Base-by-base conservation (phyloP, 2,329 filamentous ascomycete genomes). In the Rhynchosporium graminicola region DNA sequence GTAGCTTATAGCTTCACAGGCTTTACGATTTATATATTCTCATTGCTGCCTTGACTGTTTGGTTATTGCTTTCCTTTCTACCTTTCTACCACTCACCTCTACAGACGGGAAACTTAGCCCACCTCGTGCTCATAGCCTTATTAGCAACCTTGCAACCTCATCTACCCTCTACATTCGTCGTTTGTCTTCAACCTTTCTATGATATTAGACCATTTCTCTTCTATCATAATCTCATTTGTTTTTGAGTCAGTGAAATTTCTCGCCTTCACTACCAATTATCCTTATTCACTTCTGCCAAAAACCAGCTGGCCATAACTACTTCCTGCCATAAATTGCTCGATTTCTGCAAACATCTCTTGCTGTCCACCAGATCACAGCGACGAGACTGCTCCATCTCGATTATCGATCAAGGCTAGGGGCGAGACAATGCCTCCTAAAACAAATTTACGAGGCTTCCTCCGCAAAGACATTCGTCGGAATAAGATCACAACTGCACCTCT, bases 401-500 rank as follows among this genome's bases (percentile, higher is more conserved):
- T n/a, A 9, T 52, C 26, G 1, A 3, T n/a, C 9, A 13, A 29
- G 42, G 13, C 26, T 6, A 26, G 43, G 15, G 15, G 6, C 38
- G 43, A 36, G 12, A 31, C 2, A 26, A 48, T 57, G 40, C 26
- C 54, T 57, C 56, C 33, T 40, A 47, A 58, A 12, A 48, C 33
- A 40, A 42, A 20, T 29, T 46, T 59, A 6, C 29, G 33, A 51
- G 20, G 4, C n/a, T 20, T 59, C 26, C 57, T 59, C n/a, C 36
- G 29, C 33, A 50, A 51, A 13, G 46, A 59, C 13, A 50, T 59
- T 8, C 36, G 40, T 9, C 45, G 36, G 3, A 51, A 36, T 20
- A 59, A 40, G 33, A 26, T 59, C 33, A 43, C 47, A 20, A 28
- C 15, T 29, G 33, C 15, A 20, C 33, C 36, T 15, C 33, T 54